Percentiles rank a stretch among this genome's conserved stretches.
Conservation (phyloP, 2,329 filamentous ascomycete species). For the Venturia oleaginea region DNA sequence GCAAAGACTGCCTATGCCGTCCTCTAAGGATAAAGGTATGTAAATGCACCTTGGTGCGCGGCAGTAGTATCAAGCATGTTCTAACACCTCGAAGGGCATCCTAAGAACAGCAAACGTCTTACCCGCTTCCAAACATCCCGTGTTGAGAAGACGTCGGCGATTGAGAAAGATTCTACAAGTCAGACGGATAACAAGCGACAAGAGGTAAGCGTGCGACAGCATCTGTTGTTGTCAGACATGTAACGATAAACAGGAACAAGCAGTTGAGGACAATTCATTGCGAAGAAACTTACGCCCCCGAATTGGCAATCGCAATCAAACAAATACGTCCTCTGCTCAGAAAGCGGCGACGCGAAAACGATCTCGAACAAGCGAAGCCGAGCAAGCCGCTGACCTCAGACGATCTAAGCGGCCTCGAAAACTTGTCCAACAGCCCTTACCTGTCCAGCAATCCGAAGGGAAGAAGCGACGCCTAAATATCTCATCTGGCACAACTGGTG, state of each 20-base stretch:
- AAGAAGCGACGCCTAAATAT: conserved; percentile 14
- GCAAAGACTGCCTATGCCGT: conserved; percentile 14
- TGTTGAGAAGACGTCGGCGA: conserved; percentile 15
- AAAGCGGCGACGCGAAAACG: conserved; percentile 14
- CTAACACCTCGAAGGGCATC: conserved; percentile 16
- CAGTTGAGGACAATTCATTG: conserved; percentile 12
- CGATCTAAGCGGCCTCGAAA: conserved; percentile 15
- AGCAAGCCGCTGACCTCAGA: conserved; percentile 14
- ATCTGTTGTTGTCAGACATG: conserved; percentile 13
- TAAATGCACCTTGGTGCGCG: conserved; percentile 12
- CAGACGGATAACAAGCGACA: conserved; percentile 15
- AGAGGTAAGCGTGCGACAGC: conserved; percentile 14
- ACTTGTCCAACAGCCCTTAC: conserved; percentile 14
- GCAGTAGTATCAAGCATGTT: conserved; percentile 13
- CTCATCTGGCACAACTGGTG: conserved; percentile 13
- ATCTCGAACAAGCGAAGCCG: conserved; percentile 11
- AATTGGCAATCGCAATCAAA: conserved; percentile 15
- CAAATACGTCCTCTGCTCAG: conserved; percentile 12
- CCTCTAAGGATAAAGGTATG: conserved; percentile 13
- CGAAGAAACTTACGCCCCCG: conserved; percentile 15
- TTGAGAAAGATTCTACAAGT: conserved; percentile 13
- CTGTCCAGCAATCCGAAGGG: conserved; percentile 13
- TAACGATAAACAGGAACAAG: conserved; percentile 14
- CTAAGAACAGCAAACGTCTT: conserved; percentile 11
- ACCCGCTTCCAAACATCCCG: conserved; percentile 11